phyloP scores from a whole-genome alignment of 495 filamentous ascomycete genomes.

The Penicillium macrosclerotiorum region DNA sequence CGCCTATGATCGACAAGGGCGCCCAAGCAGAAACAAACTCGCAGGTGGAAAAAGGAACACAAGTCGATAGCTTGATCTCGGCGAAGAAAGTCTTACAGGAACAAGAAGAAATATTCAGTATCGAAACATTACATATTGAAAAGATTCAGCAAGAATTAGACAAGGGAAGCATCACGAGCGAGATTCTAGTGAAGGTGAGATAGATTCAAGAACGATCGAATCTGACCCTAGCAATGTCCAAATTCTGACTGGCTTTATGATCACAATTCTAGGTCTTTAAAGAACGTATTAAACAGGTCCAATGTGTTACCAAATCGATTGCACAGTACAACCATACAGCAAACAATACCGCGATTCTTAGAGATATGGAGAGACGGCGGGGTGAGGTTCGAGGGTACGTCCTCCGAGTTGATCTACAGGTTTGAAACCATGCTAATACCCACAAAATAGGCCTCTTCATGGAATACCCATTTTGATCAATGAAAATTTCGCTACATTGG shows the following conservation, averaged over 20 bases:
- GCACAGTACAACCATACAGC: too few relatives aligned
- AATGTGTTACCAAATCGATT: too few relatives aligned
- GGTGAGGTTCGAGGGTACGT: neutral
- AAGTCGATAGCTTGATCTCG: too few relatives aligned
- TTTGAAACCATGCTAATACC: conserved; percentile 19
- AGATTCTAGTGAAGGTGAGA: conserved; percentile 53
- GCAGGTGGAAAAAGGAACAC: too few relatives aligned
- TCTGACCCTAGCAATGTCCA: neutral
- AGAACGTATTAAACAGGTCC: too few relatives aligned
- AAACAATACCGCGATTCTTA: too few relatives aligned
- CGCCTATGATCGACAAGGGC: too few relatives aligned
- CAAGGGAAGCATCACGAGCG: conserved; percentile 51
- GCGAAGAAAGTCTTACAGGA: too few relatives aligned
- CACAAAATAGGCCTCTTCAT: conserved; percentile 49
- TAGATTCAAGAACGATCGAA: neutral
- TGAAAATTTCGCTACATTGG: conserved; percentile 63
- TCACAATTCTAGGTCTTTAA: neutral
- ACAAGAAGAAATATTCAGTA: too few relatives aligned
- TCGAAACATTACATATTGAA: too few relatives aligned
- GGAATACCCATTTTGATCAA: conserved; percentile 70
- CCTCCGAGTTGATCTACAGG: conserved; percentile 17
- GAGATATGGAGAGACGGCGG: neutral
- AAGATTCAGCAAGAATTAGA: too few relatives aligned
- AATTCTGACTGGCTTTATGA: neutral
- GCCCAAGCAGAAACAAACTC: too few relatives aligned